Base-by-base conservation (phyloP, 2,329 filamentous ascomycete genomes). In the Pseudopithomyces chartarum region DNA sequence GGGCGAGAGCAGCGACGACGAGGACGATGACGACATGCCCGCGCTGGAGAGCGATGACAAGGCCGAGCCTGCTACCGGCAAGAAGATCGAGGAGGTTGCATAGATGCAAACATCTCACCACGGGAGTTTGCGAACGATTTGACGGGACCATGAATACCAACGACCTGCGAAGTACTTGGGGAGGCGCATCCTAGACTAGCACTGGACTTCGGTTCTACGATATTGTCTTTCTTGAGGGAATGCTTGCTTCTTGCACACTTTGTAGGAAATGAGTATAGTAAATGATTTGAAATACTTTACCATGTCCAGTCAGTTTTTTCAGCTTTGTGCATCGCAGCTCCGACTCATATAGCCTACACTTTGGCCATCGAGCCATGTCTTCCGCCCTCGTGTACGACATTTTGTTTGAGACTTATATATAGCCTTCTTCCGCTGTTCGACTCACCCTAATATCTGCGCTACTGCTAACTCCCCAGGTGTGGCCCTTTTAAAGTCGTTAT, bases 11-110 rank as follows among this genome's bases (percentile, higher is more conserved):
- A 81, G 83, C 20, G 81, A 82, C 2, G 85, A 84, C 11, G 84
- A 85, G 2, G 89, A 91, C 51, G 90, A 92, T 3, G 91, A 81
- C 54, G 79, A 94, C n/a, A 92, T 96, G 87, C 92, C 92, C 56
- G 86, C 86, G 66, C 86, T 96, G 17, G 76, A 78, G 63, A 68
- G 65, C 55, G 62, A 60, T 50, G 64, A 64, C 36, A 63, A 56
- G 38, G 58, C 60, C 12, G 54, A 58, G 33, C 70, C 72, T 43
- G 58, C 65, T 38, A 58, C 55, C 60, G 68, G 70, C 60, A 76
- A 76, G 62, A 79, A 81, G 78, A 80, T 81, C 58, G 78, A 81
- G 69, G 80, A 81, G 67, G 76, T 81, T 46, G 69, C 65, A 54
- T 73, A 71, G 46, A 60, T 22, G 23, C 5, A 11, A 26, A 20